These are phyloP conservation scores for Termitomyces sp. DNA, from an alignment of 1,284 basidiomycete genomes.

Conservation along the genomic window DNA sequence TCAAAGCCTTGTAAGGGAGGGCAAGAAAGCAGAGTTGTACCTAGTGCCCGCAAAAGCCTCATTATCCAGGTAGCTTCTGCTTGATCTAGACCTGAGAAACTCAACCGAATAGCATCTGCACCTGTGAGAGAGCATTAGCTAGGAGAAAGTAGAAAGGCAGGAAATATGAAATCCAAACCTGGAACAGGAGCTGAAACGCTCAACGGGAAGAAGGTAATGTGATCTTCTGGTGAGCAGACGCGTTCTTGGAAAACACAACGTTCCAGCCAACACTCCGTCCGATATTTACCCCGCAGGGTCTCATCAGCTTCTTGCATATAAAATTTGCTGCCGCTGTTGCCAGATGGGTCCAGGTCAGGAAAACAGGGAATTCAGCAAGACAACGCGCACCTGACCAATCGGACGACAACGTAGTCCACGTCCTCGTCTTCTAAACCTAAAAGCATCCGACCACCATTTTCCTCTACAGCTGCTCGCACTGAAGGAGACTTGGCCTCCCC, in stretches of 20 bases:
- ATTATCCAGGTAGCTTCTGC: constrained; percentile 56
- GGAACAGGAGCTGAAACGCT: constrained; percentile 44
- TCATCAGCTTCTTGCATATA: constrained; percentile 48
- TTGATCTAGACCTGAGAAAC: constrained; percentile 66
- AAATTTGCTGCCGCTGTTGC: constrained; percentile 56
- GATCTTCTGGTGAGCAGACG: constrained; percentile 53
- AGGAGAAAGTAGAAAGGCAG: neutral
- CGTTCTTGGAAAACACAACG: constrained; percentile 65
- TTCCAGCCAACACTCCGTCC: constrained; percentile 83
- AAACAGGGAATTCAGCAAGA: neutral
- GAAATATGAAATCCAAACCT: constrained; percentile 30
- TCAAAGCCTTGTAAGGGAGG: neutral
- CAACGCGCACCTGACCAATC: constrained; percentile 58
- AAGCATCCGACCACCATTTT: constrained; percentile 48
- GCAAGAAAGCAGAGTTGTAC: constrained; percentile 29
- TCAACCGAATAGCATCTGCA: constrained; percentile 48
- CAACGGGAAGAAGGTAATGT: constrained; percentile 60
- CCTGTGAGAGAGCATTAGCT: constrained; percentile 29
- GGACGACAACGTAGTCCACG: constrained; percentile 61
- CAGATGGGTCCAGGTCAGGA: constrained; percentile 1
- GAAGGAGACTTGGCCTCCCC: constrained; percentile 57
- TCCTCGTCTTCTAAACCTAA: constrained; percentile 41
- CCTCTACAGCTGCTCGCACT: constrained; percentile 54
- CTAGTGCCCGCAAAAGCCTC: constrained; percentile 59
- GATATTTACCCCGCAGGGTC: constrained; percentile 44